Evolutionary conservation across 2,329 filamentous ascomycete species (phyloP), one percentile per base, ranked within the genome.

Genomic region (Phialocephala sp.): DNA sequence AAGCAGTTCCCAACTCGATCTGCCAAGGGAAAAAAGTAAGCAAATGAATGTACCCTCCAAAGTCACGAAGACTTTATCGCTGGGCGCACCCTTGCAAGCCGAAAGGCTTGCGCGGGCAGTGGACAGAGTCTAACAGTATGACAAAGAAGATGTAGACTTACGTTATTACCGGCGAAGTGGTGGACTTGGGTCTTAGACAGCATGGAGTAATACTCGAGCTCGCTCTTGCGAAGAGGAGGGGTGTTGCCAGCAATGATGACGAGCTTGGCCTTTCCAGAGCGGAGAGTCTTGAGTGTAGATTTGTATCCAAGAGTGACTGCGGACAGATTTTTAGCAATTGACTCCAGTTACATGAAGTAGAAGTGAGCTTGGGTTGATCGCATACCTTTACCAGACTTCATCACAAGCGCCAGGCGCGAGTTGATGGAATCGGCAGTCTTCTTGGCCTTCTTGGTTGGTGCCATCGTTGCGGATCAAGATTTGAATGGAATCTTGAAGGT

Each of bases 141-240:
- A 69, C 47, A 68, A 58, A 68, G 11, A 52, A 63, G 72, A 77
- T 76, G 74, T 71, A 67, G 47, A 93, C 94, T 91, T 90, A 98
- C 94, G 89, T 98, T 98, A 90, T 96, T 97, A 78, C 95, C 95
- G 76, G 80, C 93, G 86, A 97, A 98, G 88, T 99, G 95, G 88
- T 98, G 94, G 78, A 98, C 94, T 73, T 91, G 89, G 77, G 91
- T 92, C 90, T 98, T 97, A 81, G 89, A 90, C 77, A 97, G 83
- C 92, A 95, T 95, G 80, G 88, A 88, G 86, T 94, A 97, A 88
- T 87, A 97, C 86, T 97, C 94, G 71, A 97, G 89, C 87, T 98
- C 94, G 78, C 89, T 92, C 91, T 98, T 99, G 83, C 94, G 90
- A 77, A 99, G 92, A 82, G 95, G 95, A 79, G 94, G 94, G 75